Evolutionary conservation across 2,329 filamentous ascomycete genomes (phyloP).

Genomic region (Dactylonectria estremocensis): DNA sequence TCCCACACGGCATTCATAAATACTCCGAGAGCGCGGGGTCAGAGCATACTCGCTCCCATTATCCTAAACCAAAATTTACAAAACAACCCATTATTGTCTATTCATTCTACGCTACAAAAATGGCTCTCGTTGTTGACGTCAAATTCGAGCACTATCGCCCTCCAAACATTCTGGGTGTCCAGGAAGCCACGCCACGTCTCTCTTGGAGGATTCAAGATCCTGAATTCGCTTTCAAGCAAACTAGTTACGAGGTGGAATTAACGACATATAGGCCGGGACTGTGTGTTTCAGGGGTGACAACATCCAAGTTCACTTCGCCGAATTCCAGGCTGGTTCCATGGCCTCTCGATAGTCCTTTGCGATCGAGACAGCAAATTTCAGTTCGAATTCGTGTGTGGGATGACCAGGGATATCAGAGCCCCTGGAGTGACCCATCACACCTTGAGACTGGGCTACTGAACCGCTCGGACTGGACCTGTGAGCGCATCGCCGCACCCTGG

Average conservation of each 20-base stretch:
- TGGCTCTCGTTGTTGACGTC: slow-evolving; percentile 19
- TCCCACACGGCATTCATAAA: too few species aligned
- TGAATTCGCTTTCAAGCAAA: slow-evolving; percentile 10
- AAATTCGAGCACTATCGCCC: slow-evolving; percentile 31
- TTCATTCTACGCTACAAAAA: too few species aligned
- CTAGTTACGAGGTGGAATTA: slow-evolving; percentile 29
- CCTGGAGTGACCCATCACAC: slow-evolving; percentile 25
- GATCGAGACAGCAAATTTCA: slow-evolving; percentile 22
- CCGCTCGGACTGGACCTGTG: slow-evolving; percentile 48
- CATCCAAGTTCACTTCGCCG: not conserved
- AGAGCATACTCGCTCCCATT: too few species aligned
- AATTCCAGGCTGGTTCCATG: slow-evolving; percentile 22
- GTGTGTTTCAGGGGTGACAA: too few species aligned
- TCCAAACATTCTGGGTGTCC: slow-evolving; percentile 24
- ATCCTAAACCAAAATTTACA: too few species aligned
- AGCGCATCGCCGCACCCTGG: slow-evolving; percentile 53
- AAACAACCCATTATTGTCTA: too few species aligned
- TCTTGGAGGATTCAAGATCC: slow-evolving; percentile 30
- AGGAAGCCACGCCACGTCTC: slow-evolving; percentile 23
- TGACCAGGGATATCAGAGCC: not conserved
- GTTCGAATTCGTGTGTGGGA: slow-evolving; percentile 24
- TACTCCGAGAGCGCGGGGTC: too few species aligned
- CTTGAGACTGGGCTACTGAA: slow-evolving; percentile 52
- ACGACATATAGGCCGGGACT: not conserved
- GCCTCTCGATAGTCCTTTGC: slow-evolving; percentile 13